Conservation (phyloP, 225 moss, liverwort and hornwort genomes). For the Pseudisothecium myosuroides region DNA sequence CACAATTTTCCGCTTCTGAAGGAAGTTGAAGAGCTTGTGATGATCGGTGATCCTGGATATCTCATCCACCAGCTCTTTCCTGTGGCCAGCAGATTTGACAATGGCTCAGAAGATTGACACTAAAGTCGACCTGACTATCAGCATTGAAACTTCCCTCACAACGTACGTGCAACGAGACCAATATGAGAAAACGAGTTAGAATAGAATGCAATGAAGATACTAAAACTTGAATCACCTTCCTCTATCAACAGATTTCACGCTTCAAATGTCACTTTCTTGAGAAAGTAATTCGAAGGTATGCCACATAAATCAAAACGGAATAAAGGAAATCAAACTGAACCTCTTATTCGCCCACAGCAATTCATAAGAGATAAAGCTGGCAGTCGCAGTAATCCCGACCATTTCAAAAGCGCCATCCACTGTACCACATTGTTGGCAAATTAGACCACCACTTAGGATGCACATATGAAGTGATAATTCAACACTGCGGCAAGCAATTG, state of each 20-base stretch:
- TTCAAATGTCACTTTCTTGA: not conserved
- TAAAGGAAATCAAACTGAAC: conserved; percentile 1
- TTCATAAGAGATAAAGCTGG: conserved; percentile 71
- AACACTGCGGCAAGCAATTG: not conserved
- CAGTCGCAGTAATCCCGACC: conserved; percentile 77
- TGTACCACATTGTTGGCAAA: conserved; percentile 12
- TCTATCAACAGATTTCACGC: not conserved
- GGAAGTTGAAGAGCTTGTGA: conserved; percentile 47
- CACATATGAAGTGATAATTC: not conserved
- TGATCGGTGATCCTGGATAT: conserved; percentile 60
- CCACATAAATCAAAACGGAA: not conserved
- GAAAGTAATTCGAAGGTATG: not conserved
- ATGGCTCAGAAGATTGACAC: not conserved
- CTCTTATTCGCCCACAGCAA: conserved; percentile 71
- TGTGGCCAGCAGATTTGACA: conserved; percentile 1
- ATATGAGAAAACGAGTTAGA: not conserved
- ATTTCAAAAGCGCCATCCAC: conserved; percentile 85
- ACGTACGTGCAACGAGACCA: not conserved
- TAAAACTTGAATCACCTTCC: not conserved
- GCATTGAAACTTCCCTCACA: not conserved
- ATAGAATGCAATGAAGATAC: not conserved
- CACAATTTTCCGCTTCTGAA: conserved; percentile 61
- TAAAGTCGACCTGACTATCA: not conserved
- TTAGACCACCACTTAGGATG: not conserved
- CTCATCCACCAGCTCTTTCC: conserved; percentile 56